Evolutionary conservation across 2,329 filamentous ascomycete species (phyloP), one percentile per base, ranked within the genome.

Genomic region (Pestalotiopsis sp.): DNA sequence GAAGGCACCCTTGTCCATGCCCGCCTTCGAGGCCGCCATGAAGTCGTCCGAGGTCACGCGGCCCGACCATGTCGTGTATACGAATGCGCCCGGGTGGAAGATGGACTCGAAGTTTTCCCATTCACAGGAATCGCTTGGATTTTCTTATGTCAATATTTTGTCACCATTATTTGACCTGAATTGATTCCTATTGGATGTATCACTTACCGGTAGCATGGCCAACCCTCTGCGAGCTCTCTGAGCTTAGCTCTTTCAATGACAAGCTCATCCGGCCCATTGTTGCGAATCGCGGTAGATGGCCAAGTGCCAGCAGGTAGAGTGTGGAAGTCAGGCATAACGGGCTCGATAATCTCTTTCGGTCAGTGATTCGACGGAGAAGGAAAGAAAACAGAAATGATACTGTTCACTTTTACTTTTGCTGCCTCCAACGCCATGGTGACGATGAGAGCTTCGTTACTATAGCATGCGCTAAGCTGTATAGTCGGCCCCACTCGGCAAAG

Each of bases 81-180:
- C 81, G 70, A 81, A 79, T 2, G 85, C 84, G 45, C 79, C 78
- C 0, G 81, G 79, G 70, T 85, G 83, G 74, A 86, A 86, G 61
- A 86, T 85, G 3, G 84, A 85, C 13, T 75, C 75, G 25, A 86
- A 79, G 72, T 86, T 86, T 62, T 85, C 81, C 85, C 84, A 87
- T 74, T 87, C 85, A 70, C 84, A 85, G 7, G 83, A 78, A 71
- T 86, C 83, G 12, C 83, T 63, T 41, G 7, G 17, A 9, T 41
- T 23, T 2, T 6, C 14, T 23, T 9, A 3, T 13, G 9, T 41
- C 12, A 25, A 13, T 23, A 27, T 13, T 36, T 61, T 38, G 59
- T 9, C 23, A 23, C 23, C 23, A 23, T 2, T 23, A 23, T 23
- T 23, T 23, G 23, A 23, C 27, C 1, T 20, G 27, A 17, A 17